Evolutionary conservation across 202 grass and related monocot genomes (phyloP).

Genomic region (Musa balbisiana): DNA sequence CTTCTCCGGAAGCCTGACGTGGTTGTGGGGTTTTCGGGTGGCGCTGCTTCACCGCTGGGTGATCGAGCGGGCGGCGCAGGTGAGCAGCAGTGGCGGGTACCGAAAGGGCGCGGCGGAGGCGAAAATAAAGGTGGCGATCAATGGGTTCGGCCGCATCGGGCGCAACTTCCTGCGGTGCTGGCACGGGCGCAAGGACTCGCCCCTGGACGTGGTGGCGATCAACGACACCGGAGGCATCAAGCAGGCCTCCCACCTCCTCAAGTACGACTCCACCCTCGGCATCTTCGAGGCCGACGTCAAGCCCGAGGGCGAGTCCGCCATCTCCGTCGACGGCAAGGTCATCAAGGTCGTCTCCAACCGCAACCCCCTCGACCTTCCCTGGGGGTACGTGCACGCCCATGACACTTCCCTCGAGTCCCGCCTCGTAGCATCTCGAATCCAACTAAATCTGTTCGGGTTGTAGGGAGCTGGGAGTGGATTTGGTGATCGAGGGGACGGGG

Average conservation of each 20-base stretch:
- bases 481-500: slow-evolving; percentile 23
- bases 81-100: slow-evolving; percentile 35
- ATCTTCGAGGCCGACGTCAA: slow-evolving; percentile 76
- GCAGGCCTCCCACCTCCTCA: slow-evolving; percentile 25
- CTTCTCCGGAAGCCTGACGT: neutral
- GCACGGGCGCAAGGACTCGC: slow-evolving; percentile 55
- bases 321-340: slow-evolving; percentile 23
- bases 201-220: slow-evolving; percentile 82
- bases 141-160: slow-evolving; percentile 17
- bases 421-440: neutral
- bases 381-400: neutral
- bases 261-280: slow-evolving; percentile 26
- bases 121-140: slow-evolving; percentile 62
- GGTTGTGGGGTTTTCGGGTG: neutral
- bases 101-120: slow-evolving; percentile 59
- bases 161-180: slow-evolving; percentile 25
- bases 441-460: too few relatives aligned
- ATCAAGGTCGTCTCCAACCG: slow-evolving; percentile 23
- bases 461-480: slow-evolving; percentile 12
- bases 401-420: neutral
- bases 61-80: slow-evolving; percentile 8
- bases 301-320: neutral
- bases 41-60: too few relatives aligned
- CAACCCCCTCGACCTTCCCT: slow-evolving; percentile 11
- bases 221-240: slow-evolving; percentile 81